A percentile compares a stretch with the other conserved stretches of the same genome.
phyloP scores from a whole-genome alignment of 1,284 basidiomycete species.

The Cutaneotrichosporon dermatis region DNA sequence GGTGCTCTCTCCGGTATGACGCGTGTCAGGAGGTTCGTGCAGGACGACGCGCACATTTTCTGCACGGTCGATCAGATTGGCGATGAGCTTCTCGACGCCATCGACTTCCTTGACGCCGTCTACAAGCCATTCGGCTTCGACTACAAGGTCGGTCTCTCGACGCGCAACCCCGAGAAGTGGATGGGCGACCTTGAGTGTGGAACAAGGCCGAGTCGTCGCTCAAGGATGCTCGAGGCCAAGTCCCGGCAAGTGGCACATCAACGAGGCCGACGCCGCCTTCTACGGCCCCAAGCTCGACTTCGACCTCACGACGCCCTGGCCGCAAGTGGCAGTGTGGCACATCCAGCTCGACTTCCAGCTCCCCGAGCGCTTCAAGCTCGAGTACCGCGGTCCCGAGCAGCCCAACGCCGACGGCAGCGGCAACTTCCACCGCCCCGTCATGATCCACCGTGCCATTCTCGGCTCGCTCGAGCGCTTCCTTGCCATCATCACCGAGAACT shows the following conservation, averaged over 20 bases:
- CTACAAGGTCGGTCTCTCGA: slow-evolving; percentile 94
- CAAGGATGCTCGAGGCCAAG: slow-evolving; percentile 74
- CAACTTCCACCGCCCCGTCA: slow-evolving; percentile 72
- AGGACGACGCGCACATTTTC: slow-evolving; percentile 90
- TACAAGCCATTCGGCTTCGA: slow-evolving; percentile 97
- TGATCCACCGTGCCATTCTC: slow-evolving; percentile 96
- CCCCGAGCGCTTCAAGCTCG: slow-evolving; percentile 94
- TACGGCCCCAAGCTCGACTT: slow-evolving; percentile 96
- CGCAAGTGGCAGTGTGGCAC: slow-evolving; percentile 98
- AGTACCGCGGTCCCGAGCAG: slow-evolving; percentile 66
- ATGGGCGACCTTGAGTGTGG: slow-evolving; percentile 90
- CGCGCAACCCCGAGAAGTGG: slow-evolving; percentile 85
- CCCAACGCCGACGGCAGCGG: slow-evolving; percentile 54
- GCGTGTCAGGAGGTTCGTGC: slow-evolving; percentile 89
- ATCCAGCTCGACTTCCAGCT: slow-evolving; percentile 97
- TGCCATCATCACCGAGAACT: slow-evolving; percentile 95
- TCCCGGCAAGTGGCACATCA: slow-evolving; percentile 91
- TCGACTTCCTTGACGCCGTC: slow-evolving; percentile 90
- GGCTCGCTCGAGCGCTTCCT: slow-evolving; percentile 95
- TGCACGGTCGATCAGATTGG: slow-evolving; percentile 92
- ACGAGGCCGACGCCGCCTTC: slow-evolving; percentile 96
- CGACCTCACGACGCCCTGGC: slow-evolving; percentile 84
- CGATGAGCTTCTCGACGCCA: slow-evolving; percentile 77
- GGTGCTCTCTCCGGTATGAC: slow-evolving; percentile 92
- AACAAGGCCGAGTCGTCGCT: slow-evolving; percentile 81